Percentiles rank a stretch among this genome's conserved stretches.
Evolutionary conservation across 768 basidiomycete genomes (phyloP).

Genomic region (Calocybe gangraenosa): DNA sequence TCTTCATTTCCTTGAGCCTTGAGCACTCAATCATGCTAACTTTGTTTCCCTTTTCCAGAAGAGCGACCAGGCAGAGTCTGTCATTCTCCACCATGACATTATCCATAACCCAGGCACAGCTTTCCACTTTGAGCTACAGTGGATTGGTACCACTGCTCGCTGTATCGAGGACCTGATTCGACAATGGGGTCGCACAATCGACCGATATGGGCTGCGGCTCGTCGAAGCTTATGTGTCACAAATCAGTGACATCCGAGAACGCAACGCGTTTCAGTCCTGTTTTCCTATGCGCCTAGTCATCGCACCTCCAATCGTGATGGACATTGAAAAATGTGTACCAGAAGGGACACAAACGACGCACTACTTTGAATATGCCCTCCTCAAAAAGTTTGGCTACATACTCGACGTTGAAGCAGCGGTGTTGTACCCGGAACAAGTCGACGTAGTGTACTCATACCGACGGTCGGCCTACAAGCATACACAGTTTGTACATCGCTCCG

Average conservation of each 20-base stretch:
- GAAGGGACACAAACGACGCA: constrained; percentile 61
- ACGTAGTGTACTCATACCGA: constrained; percentile 88
- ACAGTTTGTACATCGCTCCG: constrained; percentile 90
- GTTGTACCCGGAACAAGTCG: constrained; percentile 76
- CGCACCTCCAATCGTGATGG: constrained; percentile 66
- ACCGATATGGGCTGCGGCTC: constrained; percentile 85
- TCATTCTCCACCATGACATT: constrained; percentile 89
- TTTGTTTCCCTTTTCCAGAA: constrained; percentile 37
- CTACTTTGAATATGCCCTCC: constrained; percentile 79
- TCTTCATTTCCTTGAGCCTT: not conserved
- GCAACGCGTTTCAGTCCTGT: constrained; percentile 90
- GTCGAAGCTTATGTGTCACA: constrained; percentile 93
- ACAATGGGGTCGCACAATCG: constrained; percentile 77
- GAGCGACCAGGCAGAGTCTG: constrained; percentile 85
- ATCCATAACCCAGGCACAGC: constrained; percentile 93
- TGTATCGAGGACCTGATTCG: constrained; percentile 87
- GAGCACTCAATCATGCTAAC: constrained; percentile 2
- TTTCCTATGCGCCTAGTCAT: constrained; percentile 77
- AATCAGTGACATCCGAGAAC: constrained; percentile 79
- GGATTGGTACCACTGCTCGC: constrained; percentile 92
- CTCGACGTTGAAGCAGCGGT: constrained; percentile 76
- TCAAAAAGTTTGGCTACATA: constrained; percentile 77
- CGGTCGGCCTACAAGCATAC: constrained; percentile 73
- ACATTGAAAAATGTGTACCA: constrained; percentile 63
- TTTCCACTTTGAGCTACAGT: constrained; percentile 96